These are phyloP conservation scores for Candida tallmaniae DNA, from an alignment of 805 yeast genomes.

Conservation along the genomic window DNA sequence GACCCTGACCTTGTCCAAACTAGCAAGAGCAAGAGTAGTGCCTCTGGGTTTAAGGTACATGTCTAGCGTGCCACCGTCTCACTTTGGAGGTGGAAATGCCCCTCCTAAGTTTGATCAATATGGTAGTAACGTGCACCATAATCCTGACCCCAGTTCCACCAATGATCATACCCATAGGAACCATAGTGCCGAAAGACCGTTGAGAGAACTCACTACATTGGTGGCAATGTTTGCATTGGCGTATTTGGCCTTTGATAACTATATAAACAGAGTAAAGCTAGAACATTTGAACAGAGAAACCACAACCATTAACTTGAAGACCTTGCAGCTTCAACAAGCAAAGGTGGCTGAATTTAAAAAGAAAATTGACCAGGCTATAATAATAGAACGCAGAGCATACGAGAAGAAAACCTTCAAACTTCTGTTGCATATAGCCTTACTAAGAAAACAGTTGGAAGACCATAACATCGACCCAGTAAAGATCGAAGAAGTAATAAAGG, in stretches of 20 bases:
- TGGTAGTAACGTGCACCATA: too few relatives aligned
- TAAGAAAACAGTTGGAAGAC: slow-evolving; percentile 58
- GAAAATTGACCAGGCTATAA: slow-evolving; percentile 47
- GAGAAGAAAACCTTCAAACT: slow-evolving; percentile 51
- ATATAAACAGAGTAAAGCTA: slow-evolving; percentile 35
- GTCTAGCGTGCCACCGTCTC: too few relatives aligned
- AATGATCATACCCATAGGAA: background rate
- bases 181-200: slow-evolving; percentile 5
- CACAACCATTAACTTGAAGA: slow-evolving; percentile 32
- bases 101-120: slow-evolving; percentile 17
- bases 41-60: too few relatives aligned
- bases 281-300: slow-evolving; percentile 32
- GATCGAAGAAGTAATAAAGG: slow-evolving; percentile 48
- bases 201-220: slow-evolving; percentile 39
- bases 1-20: too few relatives aligned
- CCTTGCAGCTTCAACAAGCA: slow-evolving; percentile 41
- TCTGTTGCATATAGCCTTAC: slow-evolving; percentile 63
- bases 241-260: slow-evolving; percentile 51
- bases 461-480: slow-evolving; percentile 53
- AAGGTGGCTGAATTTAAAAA: slow-evolving; percentile 48
- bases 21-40: background rate
- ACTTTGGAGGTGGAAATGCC: slow-evolving; percentile 18
- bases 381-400: slow-evolving; percentile 47
- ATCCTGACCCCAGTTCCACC: slow-evolving; percentile 2
- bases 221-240: slow-evolving; percentile 41